phyloP scores from a whole-genome alignment of 495 filamentous ascomycete genomes.

The Penicillium canescens region DNA sequence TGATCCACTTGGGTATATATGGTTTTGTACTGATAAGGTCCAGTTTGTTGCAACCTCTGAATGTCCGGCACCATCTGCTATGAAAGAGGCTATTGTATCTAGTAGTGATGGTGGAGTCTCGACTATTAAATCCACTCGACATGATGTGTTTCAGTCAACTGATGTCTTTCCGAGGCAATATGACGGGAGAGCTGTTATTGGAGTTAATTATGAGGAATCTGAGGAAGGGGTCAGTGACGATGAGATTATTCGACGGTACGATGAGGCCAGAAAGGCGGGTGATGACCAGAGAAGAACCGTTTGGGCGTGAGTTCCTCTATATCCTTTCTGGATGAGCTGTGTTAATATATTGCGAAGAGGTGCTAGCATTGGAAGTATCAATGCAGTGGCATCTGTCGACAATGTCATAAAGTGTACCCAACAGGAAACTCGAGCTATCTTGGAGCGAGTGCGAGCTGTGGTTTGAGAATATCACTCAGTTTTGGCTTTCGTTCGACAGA shows the following conservation, averaged over 20 bases:
- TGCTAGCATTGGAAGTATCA: slow-evolving; percentile 22
- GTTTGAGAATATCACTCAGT: background rate
- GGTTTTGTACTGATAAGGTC: background rate
- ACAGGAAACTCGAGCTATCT: slow-evolving; percentile 8
- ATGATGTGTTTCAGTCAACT: slow-evolving; percentile 25
- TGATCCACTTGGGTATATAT: background rate
- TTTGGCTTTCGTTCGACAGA: background rate
- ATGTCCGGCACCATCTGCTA: slow-evolving; percentile 19
- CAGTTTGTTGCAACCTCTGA: slow-evolving; percentile 27
- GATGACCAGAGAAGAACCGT: slow-evolving; percentile 20
- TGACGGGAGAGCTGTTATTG: slow-evolving; percentile 27
- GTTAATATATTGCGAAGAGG: slow-evolving; percentile 11
- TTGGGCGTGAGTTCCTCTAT: slow-evolving; percentile 24
- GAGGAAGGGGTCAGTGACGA: slow-evolving; percentile 16
- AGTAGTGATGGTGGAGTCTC: slow-evolving; percentile 21
- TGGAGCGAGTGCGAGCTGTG: background rate
- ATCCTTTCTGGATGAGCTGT: background rate
- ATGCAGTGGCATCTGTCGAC: slow-evolving; percentile 14
- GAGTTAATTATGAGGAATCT: slow-evolving; percentile 19
- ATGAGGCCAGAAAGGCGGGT: slow-evolving; percentile 21
- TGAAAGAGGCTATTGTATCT: slow-evolving; percentile 23
- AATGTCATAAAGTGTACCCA: slow-evolving; percentile 17
- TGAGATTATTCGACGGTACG: slow-evolving; percentile 22
- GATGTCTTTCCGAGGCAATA: slow-evolving; percentile 29
- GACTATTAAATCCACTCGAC: slow-evolving; percentile 22